Conservation (phyloP, 495 filamentous ascomycete genomes). For the Massariosphaeria phaeospora region DNA sequence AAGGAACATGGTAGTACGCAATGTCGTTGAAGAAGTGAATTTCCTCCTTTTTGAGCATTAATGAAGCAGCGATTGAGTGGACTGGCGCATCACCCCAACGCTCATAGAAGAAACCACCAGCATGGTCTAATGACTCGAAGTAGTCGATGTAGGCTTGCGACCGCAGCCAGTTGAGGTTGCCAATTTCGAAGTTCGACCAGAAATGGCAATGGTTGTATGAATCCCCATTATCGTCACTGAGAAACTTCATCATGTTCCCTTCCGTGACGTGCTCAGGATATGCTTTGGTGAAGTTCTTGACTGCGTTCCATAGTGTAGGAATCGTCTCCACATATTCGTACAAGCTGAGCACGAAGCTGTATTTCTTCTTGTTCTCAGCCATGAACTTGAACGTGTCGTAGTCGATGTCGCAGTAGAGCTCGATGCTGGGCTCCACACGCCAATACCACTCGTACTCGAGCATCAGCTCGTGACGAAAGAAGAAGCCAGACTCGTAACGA, state of each 20-base stretch:
- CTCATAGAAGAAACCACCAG: conserved; percentile 60
- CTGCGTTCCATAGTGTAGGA: conserved; percentile 88
- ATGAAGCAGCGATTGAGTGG: conserved; percentile 81
- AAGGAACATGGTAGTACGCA: conserved; percentile 97
- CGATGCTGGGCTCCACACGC: conserved; percentile 46
- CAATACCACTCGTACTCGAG: conserved; percentile 48
- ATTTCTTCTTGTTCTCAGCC: conserved; percentile 45
- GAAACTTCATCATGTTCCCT: conserved; percentile 81
- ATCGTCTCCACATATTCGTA: conserved; percentile 97
- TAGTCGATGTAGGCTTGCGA: conserved; percentile 52
- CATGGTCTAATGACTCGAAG: conserved; percentile 54
- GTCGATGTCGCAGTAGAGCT: conserved; percentile 46
- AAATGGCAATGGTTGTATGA: conserved; percentile 97
- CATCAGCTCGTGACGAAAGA: conserved; percentile 47
- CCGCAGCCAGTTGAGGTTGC: conserved; percentile 57
- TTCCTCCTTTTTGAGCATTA: conserved; percentile 84
- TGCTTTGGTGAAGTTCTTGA: conserved; percentile 82
- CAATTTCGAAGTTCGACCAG: conserved; percentile 61
- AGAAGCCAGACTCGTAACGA: conserved; percentile 48
- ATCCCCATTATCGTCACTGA: conserved; percentile 80
- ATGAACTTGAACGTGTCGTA: conserved; percentile 48
- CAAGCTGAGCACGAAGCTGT: conserved; percentile 48
- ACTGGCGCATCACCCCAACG: conserved; percentile 63
- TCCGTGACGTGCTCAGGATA: conserved; percentile 82
- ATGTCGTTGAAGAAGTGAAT: conserved; percentile 99